Evolutionary conservation across 2,329 filamentous ascomycete genomes (phyloP).

Genomic region (Ceratocystis cacaofunesta): DNA sequence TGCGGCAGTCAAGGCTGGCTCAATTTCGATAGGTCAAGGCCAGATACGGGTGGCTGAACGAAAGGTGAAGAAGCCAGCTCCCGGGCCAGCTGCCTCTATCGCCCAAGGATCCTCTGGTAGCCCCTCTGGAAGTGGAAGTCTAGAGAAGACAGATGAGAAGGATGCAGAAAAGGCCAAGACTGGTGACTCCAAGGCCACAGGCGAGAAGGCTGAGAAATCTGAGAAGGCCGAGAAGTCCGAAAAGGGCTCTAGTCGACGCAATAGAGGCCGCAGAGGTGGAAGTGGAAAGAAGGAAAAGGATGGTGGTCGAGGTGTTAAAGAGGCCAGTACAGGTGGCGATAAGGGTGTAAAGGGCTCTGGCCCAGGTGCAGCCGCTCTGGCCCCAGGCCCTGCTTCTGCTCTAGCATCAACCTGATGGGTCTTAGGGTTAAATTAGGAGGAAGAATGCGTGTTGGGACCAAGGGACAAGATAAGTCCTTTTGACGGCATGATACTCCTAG

Average conservation of each 20-base stretch:
- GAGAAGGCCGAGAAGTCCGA: conserved; percentile 18
- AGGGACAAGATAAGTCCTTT: background rate
- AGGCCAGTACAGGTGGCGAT: conserved; percentile 18
- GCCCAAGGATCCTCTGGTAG: conserved; percentile 14
- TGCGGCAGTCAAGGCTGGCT: conserved; percentile 69
- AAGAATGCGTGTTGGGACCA: background rate
- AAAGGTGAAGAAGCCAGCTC: conserved; percentile 41
- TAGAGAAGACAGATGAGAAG: background rate
- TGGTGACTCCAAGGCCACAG: conserved; percentile 12
- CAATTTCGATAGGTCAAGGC: conserved; percentile 67
- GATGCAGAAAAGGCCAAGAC: background rate
- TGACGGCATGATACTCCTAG: background rate
- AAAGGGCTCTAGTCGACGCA: conserved; percentile 21
- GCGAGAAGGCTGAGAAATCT: conserved; percentile 20
- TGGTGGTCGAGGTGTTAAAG: conserved; percentile 14
- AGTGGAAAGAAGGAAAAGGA: conserved; percentile 14
- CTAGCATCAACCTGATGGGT: background rate
- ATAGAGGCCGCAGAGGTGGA: conserved; percentile 19
- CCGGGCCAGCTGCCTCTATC: conserved; percentile 4
- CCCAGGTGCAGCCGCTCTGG: background rate
- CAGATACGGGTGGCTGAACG: conserved; percentile 76
- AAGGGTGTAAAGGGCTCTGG: conserved; percentile 15
- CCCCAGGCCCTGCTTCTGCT: background rate
- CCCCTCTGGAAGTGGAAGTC: background rate
- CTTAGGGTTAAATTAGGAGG: background rate